Conservation (phyloP, 176 grass and related monocot genomes). For the Puya raimondii region DNA sequence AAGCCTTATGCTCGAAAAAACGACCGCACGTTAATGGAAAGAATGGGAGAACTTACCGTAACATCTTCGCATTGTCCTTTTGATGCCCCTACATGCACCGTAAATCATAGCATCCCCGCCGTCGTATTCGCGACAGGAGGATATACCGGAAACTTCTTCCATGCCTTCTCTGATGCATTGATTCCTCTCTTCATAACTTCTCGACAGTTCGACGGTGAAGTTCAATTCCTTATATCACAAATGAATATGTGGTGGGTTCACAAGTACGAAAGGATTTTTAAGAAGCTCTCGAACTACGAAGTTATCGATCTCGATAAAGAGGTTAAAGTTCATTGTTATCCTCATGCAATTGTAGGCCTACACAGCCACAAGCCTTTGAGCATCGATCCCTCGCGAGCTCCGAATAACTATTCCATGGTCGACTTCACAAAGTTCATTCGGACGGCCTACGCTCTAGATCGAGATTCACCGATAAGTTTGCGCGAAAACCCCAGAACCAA, state of each 20-base stretch:
- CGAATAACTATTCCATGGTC: neutral
- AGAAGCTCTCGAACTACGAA: neutral
- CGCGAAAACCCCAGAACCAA: neutral
- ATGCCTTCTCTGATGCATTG: neutral
- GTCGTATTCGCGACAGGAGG: neutral
- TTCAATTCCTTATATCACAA: neutral
- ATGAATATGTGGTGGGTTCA: neutral
- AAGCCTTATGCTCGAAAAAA: neutral
- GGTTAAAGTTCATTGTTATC: neutral
- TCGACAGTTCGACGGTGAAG: neutral
- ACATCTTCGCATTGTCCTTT: neutral
- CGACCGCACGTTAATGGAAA: neutral
- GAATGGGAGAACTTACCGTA: neutral
- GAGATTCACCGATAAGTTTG: neutral
- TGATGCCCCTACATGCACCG: neutral
- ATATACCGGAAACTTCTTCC: neutral
- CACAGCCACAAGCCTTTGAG: neutral
- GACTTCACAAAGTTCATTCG: neutral
- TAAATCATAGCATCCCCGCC: neutral
- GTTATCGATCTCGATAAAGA: neutral
- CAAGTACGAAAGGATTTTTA: neutral
- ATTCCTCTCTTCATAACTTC: constrained; percentile 7
- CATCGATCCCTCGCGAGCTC: neutral
- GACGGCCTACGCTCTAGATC: neutral
- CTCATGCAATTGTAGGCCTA: neutral